phyloP scores from a whole-genome alignment of 768 basidiomycete species.

The Boletus tylopilopsis region DNA sequence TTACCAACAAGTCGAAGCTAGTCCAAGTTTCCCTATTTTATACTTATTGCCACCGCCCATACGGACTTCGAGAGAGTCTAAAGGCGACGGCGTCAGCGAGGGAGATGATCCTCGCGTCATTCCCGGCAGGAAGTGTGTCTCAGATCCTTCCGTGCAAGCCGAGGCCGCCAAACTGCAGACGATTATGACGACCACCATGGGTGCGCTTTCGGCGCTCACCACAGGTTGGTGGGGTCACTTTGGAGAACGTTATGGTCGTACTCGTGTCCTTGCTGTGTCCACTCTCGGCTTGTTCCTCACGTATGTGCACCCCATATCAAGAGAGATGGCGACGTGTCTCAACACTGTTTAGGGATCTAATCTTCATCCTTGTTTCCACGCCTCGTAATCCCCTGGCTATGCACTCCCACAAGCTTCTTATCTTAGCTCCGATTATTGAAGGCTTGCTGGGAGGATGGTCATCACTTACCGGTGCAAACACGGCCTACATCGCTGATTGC shows the following conservation, averaged over 20 bases:
- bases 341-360: conserved; percentile 55
- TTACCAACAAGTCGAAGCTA: conserved; percentile 3
- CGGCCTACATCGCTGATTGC: conserved; percentile 69
- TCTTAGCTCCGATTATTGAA: conserved; percentile 76
- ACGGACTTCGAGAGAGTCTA: conserved; percentile 11
- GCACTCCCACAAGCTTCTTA: conserved; percentile 70
- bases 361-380: conserved; percentile 75
- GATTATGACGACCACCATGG: conserved; percentile 73
- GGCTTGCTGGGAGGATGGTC: conserved; percentile 81
- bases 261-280: conserved; percentile 63
- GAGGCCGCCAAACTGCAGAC: conserved; percentile 73
- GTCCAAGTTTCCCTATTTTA: conserved; percentile 7
- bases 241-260: conserved; percentile 75
- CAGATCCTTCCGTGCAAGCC: conserved; percentile 58
- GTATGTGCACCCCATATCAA: conserved; percentile 44
- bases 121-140: conserved; percentile 37
- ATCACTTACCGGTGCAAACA: conserved; percentile 57
- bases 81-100: conserved; percentile 29
- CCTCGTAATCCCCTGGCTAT: conserved; percentile 53
- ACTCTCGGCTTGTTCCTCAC: conserved; percentile 68
- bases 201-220: conserved; percentile 72
- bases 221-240: conserved; percentile 86
- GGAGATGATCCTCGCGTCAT: conserved; percentile 38
- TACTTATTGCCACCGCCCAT: conserved; percentile 4
- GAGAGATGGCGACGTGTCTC: not conserved